Percentiles rank a stretch among this genome's conserved stretches.
Evolutionary conservation across 2,329 filamentous ascomycete species (phyloP).

Genomic region (Fusarium albidum): DNA sequence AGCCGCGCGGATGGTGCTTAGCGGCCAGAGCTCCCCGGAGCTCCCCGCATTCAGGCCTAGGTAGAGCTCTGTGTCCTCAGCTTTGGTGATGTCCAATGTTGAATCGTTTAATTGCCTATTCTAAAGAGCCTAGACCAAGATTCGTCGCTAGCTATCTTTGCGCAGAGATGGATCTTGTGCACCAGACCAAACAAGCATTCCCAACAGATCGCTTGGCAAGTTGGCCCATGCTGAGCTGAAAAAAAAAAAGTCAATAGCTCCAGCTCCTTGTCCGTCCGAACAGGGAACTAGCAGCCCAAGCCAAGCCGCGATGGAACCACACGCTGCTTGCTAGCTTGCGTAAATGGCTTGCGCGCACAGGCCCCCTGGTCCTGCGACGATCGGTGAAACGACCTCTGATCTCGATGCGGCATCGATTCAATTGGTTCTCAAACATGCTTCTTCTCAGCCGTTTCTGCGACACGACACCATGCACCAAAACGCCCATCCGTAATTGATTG

Average conservation of each 20-base stretch:
- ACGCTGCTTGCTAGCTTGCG: conserved; percentile 32
- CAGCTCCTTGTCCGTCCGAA: conserved; percentile 13
- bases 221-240: conserved; percentile 18
- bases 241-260: neutral
- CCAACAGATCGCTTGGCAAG: conserved; percentile 4
- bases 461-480: conserved; percentile 2
- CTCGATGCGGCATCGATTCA: conserved; percentile 14
- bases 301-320: conserved; percentile 14
- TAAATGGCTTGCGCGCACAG: conserved; percentile 36
- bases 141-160: neutral
- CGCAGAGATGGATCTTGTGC: neutral
- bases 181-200: neutral
- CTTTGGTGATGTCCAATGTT: conserved; percentile 13
- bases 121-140: neutral
- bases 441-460: neutral
- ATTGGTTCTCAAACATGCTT: conserved; percentile 11
- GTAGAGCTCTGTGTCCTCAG: conserved; percentile 4
- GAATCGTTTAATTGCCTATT: neutral
- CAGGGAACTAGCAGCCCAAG: conserved; percentile 18
- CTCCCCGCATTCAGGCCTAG: no score
- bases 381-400: conserved; percentile 17
- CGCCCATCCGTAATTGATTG: neutral
- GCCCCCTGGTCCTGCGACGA: conserved; percentile 9
- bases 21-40: conserved; percentile 21
- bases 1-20: conserved; percentile 27